A percentile compares a stretch with the other conserved stretches of the same genome.
Evolutionary conservation across 2,329 filamentous ascomycete species (phyloP).

Genomic region (Colletotrichum sidae): DNA sequence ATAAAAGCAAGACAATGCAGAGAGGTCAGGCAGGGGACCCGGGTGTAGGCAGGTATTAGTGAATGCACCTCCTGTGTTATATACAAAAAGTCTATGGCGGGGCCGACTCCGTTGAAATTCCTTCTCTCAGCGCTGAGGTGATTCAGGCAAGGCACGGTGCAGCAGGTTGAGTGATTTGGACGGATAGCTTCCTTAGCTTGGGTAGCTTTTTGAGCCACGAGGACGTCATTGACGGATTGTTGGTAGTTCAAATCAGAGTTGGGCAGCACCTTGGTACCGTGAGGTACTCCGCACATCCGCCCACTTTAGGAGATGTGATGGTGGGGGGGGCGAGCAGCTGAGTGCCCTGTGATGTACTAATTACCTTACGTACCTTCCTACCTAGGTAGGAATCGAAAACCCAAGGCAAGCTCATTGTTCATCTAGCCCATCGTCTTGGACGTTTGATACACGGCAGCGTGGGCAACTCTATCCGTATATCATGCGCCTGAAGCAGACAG

Average conservation of each 20-base stretch:
- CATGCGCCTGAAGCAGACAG: too few species aligned
- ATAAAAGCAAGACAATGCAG: neutral
- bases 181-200: neutral
- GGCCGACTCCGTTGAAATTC: constrained; percentile 5
- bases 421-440: too few species aligned
- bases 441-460: too few species aligned
- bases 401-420: too few species aligned
- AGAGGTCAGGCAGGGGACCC: neutral
- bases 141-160: neutral
- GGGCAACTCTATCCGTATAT: too few species aligned
- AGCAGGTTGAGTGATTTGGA: too few species aligned
- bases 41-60: neutral
- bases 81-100: constrained; percentile 1
- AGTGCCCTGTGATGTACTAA: too few species aligned
- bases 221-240: constrained; percentile 31
- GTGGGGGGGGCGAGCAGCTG: too few species aligned
- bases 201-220: neutral
- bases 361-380: too few species aligned
- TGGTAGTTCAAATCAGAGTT: neutral
- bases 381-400: too few species aligned
- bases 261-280: neutral
- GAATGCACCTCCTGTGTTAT: neutral
- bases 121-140: neutral
- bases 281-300: too few species aligned
- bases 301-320: too few species aligned